Conservation (phyloP, 2,329 filamentous ascomycete genomes). For the Apiospora kogelbergensis region DNA sequence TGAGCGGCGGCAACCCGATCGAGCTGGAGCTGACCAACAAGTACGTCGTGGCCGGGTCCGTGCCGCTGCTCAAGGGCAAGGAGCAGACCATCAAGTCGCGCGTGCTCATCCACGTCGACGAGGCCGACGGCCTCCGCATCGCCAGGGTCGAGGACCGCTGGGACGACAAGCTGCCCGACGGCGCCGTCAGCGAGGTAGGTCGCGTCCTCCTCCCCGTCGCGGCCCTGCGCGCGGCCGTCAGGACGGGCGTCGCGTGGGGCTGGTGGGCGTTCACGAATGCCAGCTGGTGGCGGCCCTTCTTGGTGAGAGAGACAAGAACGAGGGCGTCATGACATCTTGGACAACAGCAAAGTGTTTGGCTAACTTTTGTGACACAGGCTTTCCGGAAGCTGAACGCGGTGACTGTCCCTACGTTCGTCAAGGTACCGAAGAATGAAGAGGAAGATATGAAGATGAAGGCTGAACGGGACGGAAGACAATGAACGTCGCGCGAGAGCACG, state of each 20-base stretch:
- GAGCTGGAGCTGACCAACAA: slow-evolving; percentile 45
- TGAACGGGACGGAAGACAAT: slow-evolving; percentile 24
- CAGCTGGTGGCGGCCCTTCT: slow-evolving; percentile 23
- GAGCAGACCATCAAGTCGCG: slow-evolving; percentile 32
- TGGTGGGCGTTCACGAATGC: slow-evolving; percentile 18
- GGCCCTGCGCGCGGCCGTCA: not conserved
- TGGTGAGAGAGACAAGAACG: slow-evolving; percentile 16
- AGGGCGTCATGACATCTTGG: not conserved
- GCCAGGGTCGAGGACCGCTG: slow-evolving; percentile 36
- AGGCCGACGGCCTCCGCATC: slow-evolving; percentile 31
- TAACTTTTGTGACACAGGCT: slow-evolving; percentile 23
- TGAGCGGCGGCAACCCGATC: slow-evolving; percentile 58
- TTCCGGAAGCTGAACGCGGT: slow-evolving; percentile 37
- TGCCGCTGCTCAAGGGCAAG: slow-evolving; percentile 29
- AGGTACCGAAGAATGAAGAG: slow-evolving; percentile 35
- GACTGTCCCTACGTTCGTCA: slow-evolving; percentile 33
- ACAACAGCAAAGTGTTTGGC: not conserved
- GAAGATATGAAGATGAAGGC: slow-evolving; percentile 34
- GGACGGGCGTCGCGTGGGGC: slow-evolving; percentile 10
- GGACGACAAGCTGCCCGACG: slow-evolving; percentile 37
- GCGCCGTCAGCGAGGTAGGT: slow-evolving; percentile 33
- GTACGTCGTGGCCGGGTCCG: slow-evolving; percentile 21
- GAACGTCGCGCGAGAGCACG: not conserved
- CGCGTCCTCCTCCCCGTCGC: not conserved
- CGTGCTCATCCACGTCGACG: slow-evolving; percentile 32